These are phyloP conservation scores for Tetracladium marchalianum DNA, from an alignment of 495 filamentous ascomycete genomes.

Conservation along the genomic window DNA sequence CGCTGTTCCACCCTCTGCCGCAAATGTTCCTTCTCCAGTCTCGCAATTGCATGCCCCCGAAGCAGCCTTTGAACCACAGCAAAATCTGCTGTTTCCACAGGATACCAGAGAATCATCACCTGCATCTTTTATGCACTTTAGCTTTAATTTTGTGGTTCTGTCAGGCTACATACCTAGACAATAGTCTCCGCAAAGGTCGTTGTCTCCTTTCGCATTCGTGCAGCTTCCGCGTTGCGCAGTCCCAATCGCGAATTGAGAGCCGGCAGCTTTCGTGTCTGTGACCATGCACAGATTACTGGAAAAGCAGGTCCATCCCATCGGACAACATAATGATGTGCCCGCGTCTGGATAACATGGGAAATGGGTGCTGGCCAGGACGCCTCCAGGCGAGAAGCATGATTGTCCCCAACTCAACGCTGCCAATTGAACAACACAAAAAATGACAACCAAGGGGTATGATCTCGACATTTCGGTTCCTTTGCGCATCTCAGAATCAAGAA, in stretches of 20 bases:
- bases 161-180: conserved; percentile 21
- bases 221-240: conserved; percentile 20
- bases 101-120: conserved; percentile 15
- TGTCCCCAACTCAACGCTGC: neutral
- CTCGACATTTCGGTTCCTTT: too few species aligned
- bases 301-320: conserved; percentile 27
- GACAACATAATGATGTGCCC: conserved; percentile 20
- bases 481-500: too few species aligned
- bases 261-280: conserved; percentile 15
- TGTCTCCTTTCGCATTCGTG: conserved; percentile 23
- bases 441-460: too few species aligned
- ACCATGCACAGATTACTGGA: conserved; percentile 25
- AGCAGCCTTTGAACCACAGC: conserved; percentile 19
- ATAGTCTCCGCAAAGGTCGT: conserved; percentile 22
- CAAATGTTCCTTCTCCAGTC: conserved; percentile 13
- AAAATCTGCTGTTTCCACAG: conserved; percentile 22
- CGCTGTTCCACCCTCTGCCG: conserved; percentile 11
- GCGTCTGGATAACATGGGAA: conserved; percentile 19
- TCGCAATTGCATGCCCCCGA: conserved; percentile 22
- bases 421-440: neutral
- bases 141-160: neutral
- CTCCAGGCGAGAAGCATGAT: conserved; percentile 24
- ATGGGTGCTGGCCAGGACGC: conserved; percentile 14
- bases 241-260: conserved; percentile 17
- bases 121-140: conserved; percentile 8